Evolutionary conservation across 2,329 filamentous ascomycete genomes (phyloP).

Genomic region (Penicillium sp.): DNA sequence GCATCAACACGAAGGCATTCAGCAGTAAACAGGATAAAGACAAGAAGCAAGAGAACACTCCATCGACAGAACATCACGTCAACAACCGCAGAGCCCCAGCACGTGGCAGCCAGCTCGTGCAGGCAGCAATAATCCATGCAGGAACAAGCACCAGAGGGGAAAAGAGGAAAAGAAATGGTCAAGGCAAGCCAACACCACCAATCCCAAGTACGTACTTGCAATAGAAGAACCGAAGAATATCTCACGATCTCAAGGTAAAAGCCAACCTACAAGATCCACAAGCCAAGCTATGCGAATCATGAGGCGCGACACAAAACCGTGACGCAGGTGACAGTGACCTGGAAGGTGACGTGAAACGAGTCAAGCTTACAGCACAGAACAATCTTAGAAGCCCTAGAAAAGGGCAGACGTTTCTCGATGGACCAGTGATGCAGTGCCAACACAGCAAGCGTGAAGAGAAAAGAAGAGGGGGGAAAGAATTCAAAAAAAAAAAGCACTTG

Average conservation of each 20-base stretch:
- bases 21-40: not conserved
- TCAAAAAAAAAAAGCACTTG: conserved; percentile 31
- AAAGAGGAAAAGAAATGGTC: conserved; percentile 13
- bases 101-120: conserved; percentile 22
- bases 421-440: conserved; percentile 31
- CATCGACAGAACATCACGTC: conserved; percentile 4
- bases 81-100: conserved; percentile 25
- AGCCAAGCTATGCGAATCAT: conserved; percentile 28
- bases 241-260: conserved; percentile 19
- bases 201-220: conserved; percentile 23
- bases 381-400: not conserved
- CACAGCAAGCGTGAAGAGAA: conserved; percentile 24
- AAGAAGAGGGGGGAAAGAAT: conserved; percentile 12
- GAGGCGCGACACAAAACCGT: conserved; percentile 14
- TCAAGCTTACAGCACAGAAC: not conserved
- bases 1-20: not conserved
- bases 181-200: conserved; percentile 5
- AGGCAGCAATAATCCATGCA: conserved; percentile 24
- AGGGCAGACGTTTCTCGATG: not conserved
- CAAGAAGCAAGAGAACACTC: not conserved
- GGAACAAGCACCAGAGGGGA: conserved; percentile 14
- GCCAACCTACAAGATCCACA: conserved; percentile 24
- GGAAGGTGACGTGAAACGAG: conserved; percentile 3
- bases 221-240: conserved; percentile 10
- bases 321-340: not conserved